A percentile compares a stretch with the other conserved stretches of the same genome.
Evolutionary conservation across 2,329 filamentous ascomycete species (phyloP).

Genomic region (Xenoacremonium recifei): DNA sequence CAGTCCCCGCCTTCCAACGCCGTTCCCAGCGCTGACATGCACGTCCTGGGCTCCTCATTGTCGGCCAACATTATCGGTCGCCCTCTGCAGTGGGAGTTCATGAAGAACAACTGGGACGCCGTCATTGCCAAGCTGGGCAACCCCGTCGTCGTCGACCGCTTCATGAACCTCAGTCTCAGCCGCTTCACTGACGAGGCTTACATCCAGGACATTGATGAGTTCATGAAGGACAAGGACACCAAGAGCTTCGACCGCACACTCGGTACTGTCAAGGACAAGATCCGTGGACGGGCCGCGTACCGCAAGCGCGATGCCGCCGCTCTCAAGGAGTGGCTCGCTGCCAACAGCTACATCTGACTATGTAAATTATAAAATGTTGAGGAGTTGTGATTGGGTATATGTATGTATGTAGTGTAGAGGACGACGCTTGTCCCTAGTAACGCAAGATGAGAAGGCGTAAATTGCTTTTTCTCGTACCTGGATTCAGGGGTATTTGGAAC

Average conservation of each 20-base stretch:
- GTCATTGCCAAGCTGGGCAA: constrained; percentile 74
- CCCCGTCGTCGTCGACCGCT: constrained; percentile 85
- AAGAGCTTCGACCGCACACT: constrained; percentile 83
- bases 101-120: constrained; percentile 78
- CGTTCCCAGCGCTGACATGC: constrained; percentile 85
- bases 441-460: too few species aligned
- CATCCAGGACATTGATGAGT: constrained; percentile 74
- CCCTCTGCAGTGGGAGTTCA: constrained; percentile 77
- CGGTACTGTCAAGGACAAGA: constrained; percentile 80
- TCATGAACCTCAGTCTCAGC: constrained; percentile 73
- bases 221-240: constrained; percentile 86
- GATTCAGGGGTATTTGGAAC: too few species aligned
- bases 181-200: constrained; percentile 72
- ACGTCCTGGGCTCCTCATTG: constrained; percentile 73
- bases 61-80: constrained; percentile 72
- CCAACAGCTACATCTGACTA: constrained; percentile 45
- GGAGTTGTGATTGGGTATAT: background rate
- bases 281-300: constrained; percentile 81
- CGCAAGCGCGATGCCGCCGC: constrained; percentile 69
- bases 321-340: constrained; percentile 74
- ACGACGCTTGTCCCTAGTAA: too few species aligned
- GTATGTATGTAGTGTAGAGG: background rate
- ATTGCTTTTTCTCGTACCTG: too few species aligned
- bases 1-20: constrained; percentile 54
- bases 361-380: constrained; percentile 22